A percentile compares a stretch with the other conserved stretches of the same genome.
These are phyloP conservation scores for Colletotrichum sojae DNA, from an alignment of 2,329 filamentous ascomycete species.

Conservation along the genomic window DNA sequence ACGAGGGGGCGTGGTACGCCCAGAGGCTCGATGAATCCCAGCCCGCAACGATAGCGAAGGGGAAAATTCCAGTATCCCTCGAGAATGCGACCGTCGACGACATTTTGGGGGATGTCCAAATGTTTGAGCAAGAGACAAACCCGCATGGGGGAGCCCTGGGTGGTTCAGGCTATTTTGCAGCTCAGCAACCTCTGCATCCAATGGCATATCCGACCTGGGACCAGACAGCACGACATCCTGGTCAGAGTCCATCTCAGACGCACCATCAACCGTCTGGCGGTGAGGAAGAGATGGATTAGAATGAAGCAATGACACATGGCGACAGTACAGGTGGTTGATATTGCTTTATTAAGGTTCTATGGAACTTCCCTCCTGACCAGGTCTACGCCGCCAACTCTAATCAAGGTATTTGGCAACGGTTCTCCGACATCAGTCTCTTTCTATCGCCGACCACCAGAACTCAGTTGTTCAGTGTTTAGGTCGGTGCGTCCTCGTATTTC, in stretches of 20 bases:
- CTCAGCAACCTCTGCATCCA: constrained; percentile 15
- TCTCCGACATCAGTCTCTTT: not conserved
- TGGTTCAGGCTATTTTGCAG: constrained; percentile 4
- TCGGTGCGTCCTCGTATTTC: constrained; percentile 38
- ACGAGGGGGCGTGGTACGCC: constrained; percentile 44
- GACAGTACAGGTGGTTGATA: not conserved
- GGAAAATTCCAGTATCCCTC: not conserved
- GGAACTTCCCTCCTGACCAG: too few species aligned
- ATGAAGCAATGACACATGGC: not conserved
- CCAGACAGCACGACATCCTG: not conserved
- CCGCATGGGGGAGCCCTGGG: not conserved
- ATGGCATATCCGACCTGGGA: constrained; percentile 12
- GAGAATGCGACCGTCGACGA: constrained; percentile 36
- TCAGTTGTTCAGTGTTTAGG: constrained; percentile 11
- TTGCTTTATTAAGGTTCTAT: too few species aligned
- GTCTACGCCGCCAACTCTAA: too few species aligned
- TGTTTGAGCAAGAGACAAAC: constrained; percentile 34
- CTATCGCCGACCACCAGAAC: not conserved
- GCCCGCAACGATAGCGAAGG: not conserved
- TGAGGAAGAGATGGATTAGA: not conserved
- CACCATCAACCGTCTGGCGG: not conserved
- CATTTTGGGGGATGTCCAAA: constrained; percentile 37
- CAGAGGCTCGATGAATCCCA: constrained; percentile 40
- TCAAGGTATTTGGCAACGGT: too few species aligned
- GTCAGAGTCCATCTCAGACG: not conserved